Conservation (phyloP, 2,329 filamentous ascomycete species). For the Trichoderma sp. region DNA sequence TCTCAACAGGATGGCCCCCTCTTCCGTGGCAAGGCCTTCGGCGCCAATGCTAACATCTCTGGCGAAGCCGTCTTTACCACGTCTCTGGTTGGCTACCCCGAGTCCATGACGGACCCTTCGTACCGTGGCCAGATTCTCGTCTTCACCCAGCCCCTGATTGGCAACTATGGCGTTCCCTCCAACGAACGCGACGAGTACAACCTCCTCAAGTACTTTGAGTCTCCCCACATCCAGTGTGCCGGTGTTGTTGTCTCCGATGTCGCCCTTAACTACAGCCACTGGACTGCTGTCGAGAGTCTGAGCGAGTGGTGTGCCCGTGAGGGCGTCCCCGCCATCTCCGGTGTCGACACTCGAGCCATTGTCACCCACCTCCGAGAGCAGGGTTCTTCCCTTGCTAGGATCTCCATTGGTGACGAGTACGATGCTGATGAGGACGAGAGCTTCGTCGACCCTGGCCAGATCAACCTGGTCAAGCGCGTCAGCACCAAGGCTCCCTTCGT, state of each 20-base stretch:
- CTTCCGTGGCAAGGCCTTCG: constrained; percentile 94
- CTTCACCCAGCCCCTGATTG: constrained; percentile 96
- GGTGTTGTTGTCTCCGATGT: constrained; percentile 96
- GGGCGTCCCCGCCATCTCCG: constrained; percentile 92
- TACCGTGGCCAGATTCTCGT: constrained; percentile 95
- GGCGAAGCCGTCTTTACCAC: constrained; percentile 99
- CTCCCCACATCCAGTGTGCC: constrained; percentile 92
- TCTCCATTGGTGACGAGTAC: constrained; percentile 95
- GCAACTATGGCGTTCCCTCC: constrained; percentile 97
- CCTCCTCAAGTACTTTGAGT: constrained; percentile 96
- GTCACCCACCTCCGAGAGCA: constrained; percentile 95
- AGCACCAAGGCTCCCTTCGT: constrained; percentile 99
- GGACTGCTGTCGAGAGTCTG: constrained; percentile 95
- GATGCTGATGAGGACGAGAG: constrained; percentile 97
- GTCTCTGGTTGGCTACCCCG: constrained; percentile 94
- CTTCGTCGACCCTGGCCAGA: constrained; percentile 90
- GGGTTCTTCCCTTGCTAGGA: constrained; percentile 91
- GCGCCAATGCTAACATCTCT: constrained; percentile 93
- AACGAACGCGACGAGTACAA: constrained; percentile 80
- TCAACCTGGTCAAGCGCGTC: constrained; percentile 93
- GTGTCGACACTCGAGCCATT: constrained; percentile 94
- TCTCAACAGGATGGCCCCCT: constrained; percentile 76
- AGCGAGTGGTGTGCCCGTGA: constrained; percentile 94
- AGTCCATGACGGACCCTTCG: constrained; percentile 86
- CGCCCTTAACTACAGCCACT: constrained; percentile 92